Base-by-base conservation (phyloP, 345 rosid genomes). In the Citrus unshiu region DNA sequence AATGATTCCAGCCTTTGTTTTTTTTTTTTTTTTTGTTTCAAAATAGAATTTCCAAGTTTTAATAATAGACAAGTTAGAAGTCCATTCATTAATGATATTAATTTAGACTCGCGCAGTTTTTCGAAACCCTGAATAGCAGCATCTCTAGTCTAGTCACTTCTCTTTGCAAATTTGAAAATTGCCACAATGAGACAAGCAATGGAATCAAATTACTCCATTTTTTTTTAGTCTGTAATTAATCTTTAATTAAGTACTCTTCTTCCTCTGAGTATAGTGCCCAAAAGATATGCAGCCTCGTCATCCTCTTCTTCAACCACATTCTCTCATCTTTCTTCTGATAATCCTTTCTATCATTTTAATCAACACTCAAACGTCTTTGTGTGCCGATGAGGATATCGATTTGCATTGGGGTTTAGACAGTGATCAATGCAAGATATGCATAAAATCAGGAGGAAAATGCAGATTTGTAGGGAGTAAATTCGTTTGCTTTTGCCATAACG, bases 401-500 rank as follows among this genome's bases (percentile, higher is more conserved):
- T 61, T 78, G 82, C 64, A 60, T 19, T 75, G 78, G 80, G 6
- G 32, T 24, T 32, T 12, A 21, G n/a, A 72, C 35, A 59, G 5
- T 34, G 77, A 34, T 24, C 39, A 75, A 21, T 78, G 82, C 75
- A 67, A 29, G 24, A 14, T 78, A 12, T 82, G 32, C 54, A 51
- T 1, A 8, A 60, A 71, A 8, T 80, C 12, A 75, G 76, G 18
- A 68, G 83, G 25, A 12, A 46, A 13, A 46, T 46, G 51, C 51
- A 46, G 51, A 46, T 46, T 46, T 46, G 72, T 63, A 1, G 8
- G 63, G 27, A 54, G 14, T 43, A 49, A 14, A 30, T 81, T 79
- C 78, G 5, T 76, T 67, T 81, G 84, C 70, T 78, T 78, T 78
- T 78, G 82, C 84, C 46, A 24, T 19, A 73, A 25, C 57, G 78